These are phyloP conservation scores for Hypoxylon sp. DNA, from an alignment of 2,329 filamentous ascomycete species.

Conservation along the genomic window DNA sequence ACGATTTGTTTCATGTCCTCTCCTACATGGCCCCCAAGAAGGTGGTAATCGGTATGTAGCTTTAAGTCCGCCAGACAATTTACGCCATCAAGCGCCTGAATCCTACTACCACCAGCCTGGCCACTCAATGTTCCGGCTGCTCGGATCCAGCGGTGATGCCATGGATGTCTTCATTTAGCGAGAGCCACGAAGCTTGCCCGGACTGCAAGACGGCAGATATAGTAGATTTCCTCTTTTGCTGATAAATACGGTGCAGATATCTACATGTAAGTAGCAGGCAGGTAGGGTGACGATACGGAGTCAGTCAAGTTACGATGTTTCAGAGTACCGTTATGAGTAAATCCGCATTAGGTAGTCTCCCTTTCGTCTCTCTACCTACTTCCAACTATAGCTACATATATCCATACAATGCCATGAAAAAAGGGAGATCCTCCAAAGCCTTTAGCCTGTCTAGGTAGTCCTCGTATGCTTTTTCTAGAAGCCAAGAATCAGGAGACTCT, in stretches of 20 bases:
- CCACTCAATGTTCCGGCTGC: conserved; percentile 20
- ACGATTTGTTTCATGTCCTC: conserved; percentile 20
- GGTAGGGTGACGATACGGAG: conserved; percentile 16
- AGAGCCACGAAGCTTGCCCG: conserved; percentile 6
- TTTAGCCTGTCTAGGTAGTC: conserved; percentile 1
- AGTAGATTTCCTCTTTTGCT: not conserved
- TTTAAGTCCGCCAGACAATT: conserved; percentile 5
- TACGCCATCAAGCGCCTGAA: conserved; percentile 20
- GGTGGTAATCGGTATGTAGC: not conserved
- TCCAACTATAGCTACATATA: too few relatives aligned
- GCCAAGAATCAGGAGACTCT: not conserved
- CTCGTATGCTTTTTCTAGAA: conserved; percentile 5
- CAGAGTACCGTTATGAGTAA: conserved; percentile 13
- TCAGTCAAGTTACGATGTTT: conserved; percentile 14
- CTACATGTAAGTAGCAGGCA: not conserved
- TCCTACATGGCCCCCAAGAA: not conserved
- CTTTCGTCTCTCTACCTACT: not conserved
- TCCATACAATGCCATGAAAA: conserved; percentile 5
- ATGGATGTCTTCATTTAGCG: not conserved
- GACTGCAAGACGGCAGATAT: not conserved
- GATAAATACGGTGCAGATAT: not conserved
- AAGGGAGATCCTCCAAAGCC: not conserved
- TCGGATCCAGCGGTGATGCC: conserved; percentile 34
- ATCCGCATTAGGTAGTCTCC: not conserved
- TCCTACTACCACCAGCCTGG: conserved; percentile 20